Base-by-base conservation (phyloP, 495 filamentous ascomycete genomes). In the Hypoxylon lienhwacheense region DNA sequence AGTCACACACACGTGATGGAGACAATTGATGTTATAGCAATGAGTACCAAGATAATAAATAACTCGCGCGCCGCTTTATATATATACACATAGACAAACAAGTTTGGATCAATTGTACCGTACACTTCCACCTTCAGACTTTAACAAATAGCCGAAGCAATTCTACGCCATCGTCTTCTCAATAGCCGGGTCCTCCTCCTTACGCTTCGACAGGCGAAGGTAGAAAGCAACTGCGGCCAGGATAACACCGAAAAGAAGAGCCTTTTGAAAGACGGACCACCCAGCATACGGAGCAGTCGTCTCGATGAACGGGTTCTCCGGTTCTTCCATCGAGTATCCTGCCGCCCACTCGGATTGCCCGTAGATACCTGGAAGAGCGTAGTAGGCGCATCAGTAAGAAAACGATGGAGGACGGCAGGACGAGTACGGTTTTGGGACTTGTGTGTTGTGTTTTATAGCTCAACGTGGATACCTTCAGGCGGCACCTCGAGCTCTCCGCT, bases 401-500 rank as follows among this genome's bases (percentile, higher is more conserved):
- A 46, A 55, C 61, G 47, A 58, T 25, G 53, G 58, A 59, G 54
- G 37, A 43, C 40, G 48, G 54, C 45, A 54, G 52, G 12, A 37
- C 45, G 45, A 51, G 22, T 32, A 26, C 19, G n/a, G 33, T 39
- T 47, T 31, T 47, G 51, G 51, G 47, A 46, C 22, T 58, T 31
- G 34, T 53, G 33, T 47, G 21, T 31, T 11, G 12, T 29, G 55
- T 61, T 79, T 81, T 89, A 97, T 73, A 97, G 89, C 74, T 97
- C 93, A 74, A 86, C 85, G 73, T 95, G 88, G 81, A 89, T 97
- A 98, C 93, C 93, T 98, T 97, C 91, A 70, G 84, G 73, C 64
- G 90, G 87, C 59, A 91, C 79, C 72, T 83, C 78, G 44, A 97
- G 77, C 81, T 98, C 95, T 64, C 93, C 93, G 72, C 89, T 92